Percentiles rank a stretch among this genome's conserved stretches.
Evolutionary conservation across 768 basidiomycete genomes (phyloP).

Genomic region (Mycena capillaripes): DNA sequence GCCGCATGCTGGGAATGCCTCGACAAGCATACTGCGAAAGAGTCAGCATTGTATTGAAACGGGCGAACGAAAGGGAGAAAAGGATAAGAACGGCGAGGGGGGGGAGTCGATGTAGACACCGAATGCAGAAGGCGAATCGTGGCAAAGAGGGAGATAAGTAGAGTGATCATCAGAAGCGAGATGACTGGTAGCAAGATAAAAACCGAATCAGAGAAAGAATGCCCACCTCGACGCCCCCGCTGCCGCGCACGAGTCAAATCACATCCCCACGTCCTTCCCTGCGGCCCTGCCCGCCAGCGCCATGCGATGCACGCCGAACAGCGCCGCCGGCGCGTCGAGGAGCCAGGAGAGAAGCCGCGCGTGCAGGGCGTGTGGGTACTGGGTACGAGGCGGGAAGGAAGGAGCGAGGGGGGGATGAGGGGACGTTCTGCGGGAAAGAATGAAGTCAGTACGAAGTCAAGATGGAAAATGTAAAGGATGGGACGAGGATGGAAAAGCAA

Average conservation of each 20-base stretch:
- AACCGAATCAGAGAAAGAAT: constrained; percentile 27
- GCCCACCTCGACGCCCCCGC: constrained; percentile 83
- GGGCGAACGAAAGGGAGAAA: background rate
- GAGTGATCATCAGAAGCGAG: background rate
- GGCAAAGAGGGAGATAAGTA: background rate
- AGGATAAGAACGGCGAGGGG: background rate
- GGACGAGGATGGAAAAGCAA: background rate
- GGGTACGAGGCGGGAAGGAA: constrained; percentile 49
- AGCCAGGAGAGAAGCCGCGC: constrained; percentile 83
- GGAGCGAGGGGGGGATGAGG: background rate
- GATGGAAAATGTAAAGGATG: background rate
- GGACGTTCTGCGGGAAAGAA: constrained; percentile 16
- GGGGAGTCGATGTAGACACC: background rate
- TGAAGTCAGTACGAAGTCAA: background rate
- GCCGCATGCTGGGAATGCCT: constrained; percentile 83
- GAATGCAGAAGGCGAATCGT: background rate
- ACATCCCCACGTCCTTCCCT: constrained; percentile 85
- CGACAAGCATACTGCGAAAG: constrained; percentile 60
- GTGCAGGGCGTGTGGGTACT: constrained; percentile 69
- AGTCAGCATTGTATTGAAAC: background rate
- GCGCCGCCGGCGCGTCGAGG: constrained; percentile 77
- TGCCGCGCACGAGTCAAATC: constrained; percentile 87
- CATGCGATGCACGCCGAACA: constrained; percentile 85
- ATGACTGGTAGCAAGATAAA: background rate
- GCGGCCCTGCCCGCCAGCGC: constrained; percentile 81